Conservation (phyloP, 306 rosid genomes). For the Glycyrrhiza uralensis region DNA sequence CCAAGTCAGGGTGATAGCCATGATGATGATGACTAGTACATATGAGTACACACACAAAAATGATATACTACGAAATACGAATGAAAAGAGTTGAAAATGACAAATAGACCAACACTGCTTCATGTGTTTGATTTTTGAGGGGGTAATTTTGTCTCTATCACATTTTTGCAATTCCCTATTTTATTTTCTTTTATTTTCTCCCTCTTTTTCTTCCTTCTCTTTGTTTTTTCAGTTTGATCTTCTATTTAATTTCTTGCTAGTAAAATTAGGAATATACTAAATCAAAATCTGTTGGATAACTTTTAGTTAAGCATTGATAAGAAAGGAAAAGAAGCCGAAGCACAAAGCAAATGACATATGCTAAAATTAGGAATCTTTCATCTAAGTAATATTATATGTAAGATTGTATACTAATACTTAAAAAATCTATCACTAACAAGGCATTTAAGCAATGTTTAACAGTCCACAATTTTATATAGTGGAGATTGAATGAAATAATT, state of each 20-base stretch:
- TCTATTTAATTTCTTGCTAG: constrained; percentile 14
- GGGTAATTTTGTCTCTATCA: neutral
- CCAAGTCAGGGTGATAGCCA: neutral
- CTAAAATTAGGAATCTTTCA: neutral
- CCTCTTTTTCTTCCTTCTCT: neutral
- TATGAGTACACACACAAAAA: neutral
- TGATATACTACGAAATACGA: neutral
- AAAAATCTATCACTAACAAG: neutral
- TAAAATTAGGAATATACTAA: constrained; percentile 25
- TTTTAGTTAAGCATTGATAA: neutral
- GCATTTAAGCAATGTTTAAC: neutral
- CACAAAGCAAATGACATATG: constrained; percentile 18
- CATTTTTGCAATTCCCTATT: too few species aligned
- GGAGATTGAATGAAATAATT: neutral
- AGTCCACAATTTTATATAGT: neutral
- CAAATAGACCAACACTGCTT: constrained; percentile 6
- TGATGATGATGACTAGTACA: neutral
- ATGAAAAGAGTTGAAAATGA: neutral
- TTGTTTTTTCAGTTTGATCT: neutral
- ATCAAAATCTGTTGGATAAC: neutral
- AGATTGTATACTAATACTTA: neutral
- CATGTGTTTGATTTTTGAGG: neutral
- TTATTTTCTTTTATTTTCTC: too few species aligned
- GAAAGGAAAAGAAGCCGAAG: neutral
- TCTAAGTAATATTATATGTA: too few species aligned